phyloP scores from a whole-genome alignment of 2,329 filamentous ascomycete species.

The Claviceps capensis region DNA sequence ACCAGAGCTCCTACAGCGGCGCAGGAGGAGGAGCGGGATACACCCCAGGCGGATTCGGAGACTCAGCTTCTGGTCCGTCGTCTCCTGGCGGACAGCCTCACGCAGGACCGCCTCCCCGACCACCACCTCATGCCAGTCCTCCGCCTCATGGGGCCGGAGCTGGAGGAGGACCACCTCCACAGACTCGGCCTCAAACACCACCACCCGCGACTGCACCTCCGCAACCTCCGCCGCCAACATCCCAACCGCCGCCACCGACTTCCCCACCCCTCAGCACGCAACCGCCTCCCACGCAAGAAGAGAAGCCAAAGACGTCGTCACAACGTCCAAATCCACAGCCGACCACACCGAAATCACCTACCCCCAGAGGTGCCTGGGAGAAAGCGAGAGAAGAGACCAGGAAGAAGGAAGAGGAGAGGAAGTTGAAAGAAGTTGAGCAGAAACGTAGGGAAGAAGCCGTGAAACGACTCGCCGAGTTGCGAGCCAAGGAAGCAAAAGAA shows the following conservation, averaged over 20 bases:
- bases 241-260: neutral
- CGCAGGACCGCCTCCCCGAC: constrained; percentile 12
- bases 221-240: neutral
- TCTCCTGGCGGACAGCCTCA: constrained; percentile 19
- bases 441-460: constrained; percentile 44
- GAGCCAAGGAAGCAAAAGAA: constrained; percentile 41
- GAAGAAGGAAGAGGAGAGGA: constrained; percentile 50
- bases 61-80: constrained; percentile 15
- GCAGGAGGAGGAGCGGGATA: constrained; percentile 9
- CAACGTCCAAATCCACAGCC: constrained; percentile 12
- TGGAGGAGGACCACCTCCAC: constrained; percentile 3
- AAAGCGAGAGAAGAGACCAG: constrained; percentile 55
- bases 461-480: constrained; percentile 37
- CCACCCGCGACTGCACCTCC: constrained; percentile 1
- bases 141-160: neutral
- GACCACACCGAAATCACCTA: constrained; percentile 8
- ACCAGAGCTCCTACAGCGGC: constrained; percentile 11
- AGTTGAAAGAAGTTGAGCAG: constrained; percentile 44
- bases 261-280: neutral
- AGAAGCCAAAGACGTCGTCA: constrained; percentile 9
- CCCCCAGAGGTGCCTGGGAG: constrained; percentile 45
- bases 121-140: constrained; percentile 15
- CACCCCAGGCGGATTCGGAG: constrained; percentile 16
- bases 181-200: constrained; percentile 5
- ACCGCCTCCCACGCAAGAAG: constrained; percentile 5